Conservation (phyloP, 2,329 filamentous ascomycete genomes). For the Fusarium ambrosium region DNA sequence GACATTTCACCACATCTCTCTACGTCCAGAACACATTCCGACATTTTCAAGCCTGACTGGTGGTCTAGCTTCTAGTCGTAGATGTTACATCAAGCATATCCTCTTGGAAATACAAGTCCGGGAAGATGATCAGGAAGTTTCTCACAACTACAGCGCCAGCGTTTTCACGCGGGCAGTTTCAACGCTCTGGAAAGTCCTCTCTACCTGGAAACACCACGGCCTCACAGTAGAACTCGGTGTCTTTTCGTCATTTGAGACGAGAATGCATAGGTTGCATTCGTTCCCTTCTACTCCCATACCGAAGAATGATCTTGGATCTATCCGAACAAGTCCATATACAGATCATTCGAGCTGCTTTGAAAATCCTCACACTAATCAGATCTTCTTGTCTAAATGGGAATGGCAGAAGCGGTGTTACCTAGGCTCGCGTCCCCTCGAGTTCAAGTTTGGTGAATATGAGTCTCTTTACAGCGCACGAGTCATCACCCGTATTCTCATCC, state of each 20-base stretch:
- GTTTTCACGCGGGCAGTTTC: slow-evolving; percentile 1
- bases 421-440: background rate
- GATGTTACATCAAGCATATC: slow-evolving; percentile 10
- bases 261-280: background rate
- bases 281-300: background rate
- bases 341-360: slow-evolving; percentile 8
- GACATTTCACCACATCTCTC: slow-evolving; percentile 10
- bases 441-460: background rate
- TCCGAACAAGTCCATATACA: background rate
- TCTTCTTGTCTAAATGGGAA: background rate
- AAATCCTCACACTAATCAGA: background rate
- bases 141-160: background rate
- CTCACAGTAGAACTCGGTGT: slow-evolving; percentile 29
- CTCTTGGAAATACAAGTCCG: slow-evolving; percentile 12
- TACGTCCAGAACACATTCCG: slow-evolving; percentile 7
- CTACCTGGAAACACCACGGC: slow-evolving; percentile 10
- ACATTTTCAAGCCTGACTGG: background rate
- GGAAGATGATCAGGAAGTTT: background rate
- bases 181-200: slow-evolving; percentile 21
- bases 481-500: slow-evolving; percentile 26
- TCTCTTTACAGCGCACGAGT: slow-evolving; percentile 6
- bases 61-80: background rate
- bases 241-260: slow-evolving; percentile 1
- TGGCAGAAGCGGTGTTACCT: slow-evolving; percentile 4
- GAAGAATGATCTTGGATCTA: background rate